Evolutionary conservation across 2,329 filamentous ascomycete genomes (phyloP).

Genomic region (Xylaria sp.): DNA sequence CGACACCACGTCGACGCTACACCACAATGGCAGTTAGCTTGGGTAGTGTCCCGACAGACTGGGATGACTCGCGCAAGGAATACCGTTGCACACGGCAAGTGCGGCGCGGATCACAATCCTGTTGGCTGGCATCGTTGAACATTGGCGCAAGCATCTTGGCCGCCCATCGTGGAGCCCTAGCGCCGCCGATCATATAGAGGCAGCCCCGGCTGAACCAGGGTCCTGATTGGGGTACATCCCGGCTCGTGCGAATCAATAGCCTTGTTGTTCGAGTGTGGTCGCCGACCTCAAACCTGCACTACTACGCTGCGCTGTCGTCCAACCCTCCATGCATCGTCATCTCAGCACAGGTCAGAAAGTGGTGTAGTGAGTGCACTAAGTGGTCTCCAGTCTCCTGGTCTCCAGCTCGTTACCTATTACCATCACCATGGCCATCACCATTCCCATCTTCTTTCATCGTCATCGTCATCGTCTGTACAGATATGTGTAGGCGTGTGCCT

Average conservation of each 20-base stretch:
- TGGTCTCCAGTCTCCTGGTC: not conserved
- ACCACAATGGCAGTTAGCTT: too few species aligned
- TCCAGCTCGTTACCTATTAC: too few species aligned
- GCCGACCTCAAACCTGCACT: constrained; percentile 29
- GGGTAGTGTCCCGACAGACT: constrained; percentile 32
- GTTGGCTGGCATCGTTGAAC: constrained; percentile 29
- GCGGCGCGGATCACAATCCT: constrained; percentile 32
- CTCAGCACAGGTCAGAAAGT: too few species aligned
- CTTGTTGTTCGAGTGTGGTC: constrained; percentile 27
- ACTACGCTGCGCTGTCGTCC: constrained; percentile 26
- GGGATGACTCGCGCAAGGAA: constrained; percentile 36
- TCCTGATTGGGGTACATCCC: constrained; percentile 14
- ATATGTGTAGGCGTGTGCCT: not conserved
- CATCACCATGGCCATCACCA: not conserved
- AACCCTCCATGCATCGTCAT: constrained; percentile 1
- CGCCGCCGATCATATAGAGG: constrained; percentile 25
- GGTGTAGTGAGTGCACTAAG: too few species aligned
- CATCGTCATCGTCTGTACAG: not conserved
- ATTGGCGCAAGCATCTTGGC: constrained; percentile 5
- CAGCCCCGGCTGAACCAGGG: too few species aligned
- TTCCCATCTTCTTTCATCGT: constrained; percentile 1
- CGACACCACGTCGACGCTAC: too few species aligned
- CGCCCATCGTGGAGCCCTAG: constrained; percentile 20
- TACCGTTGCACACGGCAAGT: constrained; percentile 30
- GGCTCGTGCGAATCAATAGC: constrained; percentile 28